Evolutionary conservation across 768 basidiomycete species (phyloP).

Genomic region (Tricholoma sp.): DNA sequence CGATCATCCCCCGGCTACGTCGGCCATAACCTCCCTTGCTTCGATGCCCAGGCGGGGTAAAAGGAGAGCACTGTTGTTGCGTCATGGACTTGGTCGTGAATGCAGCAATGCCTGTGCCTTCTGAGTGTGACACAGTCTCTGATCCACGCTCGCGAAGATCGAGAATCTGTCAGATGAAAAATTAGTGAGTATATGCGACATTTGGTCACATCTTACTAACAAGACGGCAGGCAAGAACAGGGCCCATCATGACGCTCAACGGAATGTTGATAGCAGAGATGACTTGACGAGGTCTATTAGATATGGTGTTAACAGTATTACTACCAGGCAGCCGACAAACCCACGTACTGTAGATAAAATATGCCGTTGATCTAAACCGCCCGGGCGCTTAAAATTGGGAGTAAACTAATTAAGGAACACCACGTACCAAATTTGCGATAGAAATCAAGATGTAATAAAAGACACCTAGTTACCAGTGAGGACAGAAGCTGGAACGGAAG

Average conservation of each 20-base stretch:
- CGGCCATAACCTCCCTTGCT: constrained; percentile 36
- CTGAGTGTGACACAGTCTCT: constrained; percentile 71
- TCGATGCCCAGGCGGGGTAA: constrained; percentile 44
- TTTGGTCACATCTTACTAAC: constrained; percentile 28
- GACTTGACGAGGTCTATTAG: constrained; percentile 67
- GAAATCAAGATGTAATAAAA: constrained; percentile 85
- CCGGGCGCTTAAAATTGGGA: background rate
- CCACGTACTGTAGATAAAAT: constrained; percentile 74
- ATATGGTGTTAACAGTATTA: background rate
- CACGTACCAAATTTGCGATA: constrained; percentile 66
- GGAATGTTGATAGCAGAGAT: constrained; percentile 85
- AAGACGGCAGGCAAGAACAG: constrained; percentile 74
- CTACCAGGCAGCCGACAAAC: background rate
- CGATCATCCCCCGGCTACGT: constrained; percentile 33
- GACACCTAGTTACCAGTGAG: constrained; percentile 42
- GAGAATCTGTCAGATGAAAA: constrained; percentile 47
- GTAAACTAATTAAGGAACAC: background rate
- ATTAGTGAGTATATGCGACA: constrained; percentile 5
- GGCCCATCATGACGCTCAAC: constrained; percentile 78
- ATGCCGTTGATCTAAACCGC: constrained; percentile 63
- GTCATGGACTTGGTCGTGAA: constrained; percentile 62
- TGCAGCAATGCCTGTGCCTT: constrained; percentile 62
- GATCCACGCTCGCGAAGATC: constrained; percentile 80
- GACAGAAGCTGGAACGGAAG: background rate
- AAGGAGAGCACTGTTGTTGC: constrained; percentile 51